Percentiles rank a stretch among this genome's conserved stretches.
phyloP scores from a whole-genome alignment of 2,329 filamentous ascomycete species.

The Magnaporthiopsis rhizophila region DNA sequence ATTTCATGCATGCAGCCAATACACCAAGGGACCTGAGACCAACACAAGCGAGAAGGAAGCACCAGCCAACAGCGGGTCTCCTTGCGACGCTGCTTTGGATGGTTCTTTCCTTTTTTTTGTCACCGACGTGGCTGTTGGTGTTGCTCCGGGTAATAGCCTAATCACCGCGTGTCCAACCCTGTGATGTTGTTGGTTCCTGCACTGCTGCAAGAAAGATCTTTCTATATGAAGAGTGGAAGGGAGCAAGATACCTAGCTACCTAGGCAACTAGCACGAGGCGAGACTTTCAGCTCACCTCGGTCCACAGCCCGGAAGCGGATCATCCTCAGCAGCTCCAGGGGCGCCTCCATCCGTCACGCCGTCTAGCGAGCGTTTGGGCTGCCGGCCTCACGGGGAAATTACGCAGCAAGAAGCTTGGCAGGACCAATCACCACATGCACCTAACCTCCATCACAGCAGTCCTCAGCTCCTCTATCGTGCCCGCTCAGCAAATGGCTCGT shows the following conservation, averaged over 20 bases:
- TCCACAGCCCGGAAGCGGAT: too few species aligned
- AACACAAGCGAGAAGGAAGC: too few species aligned
- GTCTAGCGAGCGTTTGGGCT: not conserved
- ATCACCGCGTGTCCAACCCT: not conserved
- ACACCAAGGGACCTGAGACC: too few species aligned
- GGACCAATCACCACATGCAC: not conserved
- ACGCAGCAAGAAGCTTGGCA: not conserved
- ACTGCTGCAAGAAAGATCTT: not conserved
- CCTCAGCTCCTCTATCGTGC: not conserved
- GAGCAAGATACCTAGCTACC: not conserved
- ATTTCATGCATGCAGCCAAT: too few species aligned
- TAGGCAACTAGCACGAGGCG: too few species aligned
- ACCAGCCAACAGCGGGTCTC: too few species aligned
- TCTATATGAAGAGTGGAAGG: not conserved
- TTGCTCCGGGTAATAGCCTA: not conserved
- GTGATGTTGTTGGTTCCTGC: too few species aligned
- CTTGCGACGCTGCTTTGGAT: not conserved
- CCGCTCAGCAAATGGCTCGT: not conserved
- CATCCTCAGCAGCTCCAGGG: too few species aligned
- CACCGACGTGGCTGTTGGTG: not conserved
- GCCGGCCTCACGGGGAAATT: not conserved
- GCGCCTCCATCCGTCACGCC: too few species aligned
- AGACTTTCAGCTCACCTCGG: too few species aligned
- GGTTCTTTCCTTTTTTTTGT: too few species aligned
- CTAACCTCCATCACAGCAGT: not conserved